phyloP scores from a whole-genome alignment of 805 yeast genomes.

The Metschnikowia gruessii region DNA sequence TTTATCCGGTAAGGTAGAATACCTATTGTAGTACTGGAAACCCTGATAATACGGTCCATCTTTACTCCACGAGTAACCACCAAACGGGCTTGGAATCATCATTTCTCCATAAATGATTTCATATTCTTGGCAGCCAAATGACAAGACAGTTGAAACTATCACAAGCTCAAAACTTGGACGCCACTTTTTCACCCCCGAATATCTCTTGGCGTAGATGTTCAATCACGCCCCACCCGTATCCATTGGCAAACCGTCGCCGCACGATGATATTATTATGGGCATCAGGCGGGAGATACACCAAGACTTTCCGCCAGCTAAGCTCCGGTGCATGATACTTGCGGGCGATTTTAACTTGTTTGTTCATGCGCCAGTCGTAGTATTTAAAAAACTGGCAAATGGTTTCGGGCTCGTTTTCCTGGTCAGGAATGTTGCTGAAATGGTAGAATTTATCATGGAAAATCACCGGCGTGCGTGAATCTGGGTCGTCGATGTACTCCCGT shows the following conservation, averaged over 20 bases:
- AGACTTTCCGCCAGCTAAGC: conserved; percentile 43
- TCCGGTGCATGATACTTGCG: conserved; percentile 37
- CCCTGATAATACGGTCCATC: too few relatives aligned
- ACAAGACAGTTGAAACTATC: too few relatives aligned
- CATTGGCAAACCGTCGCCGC: conserved; percentile 83
- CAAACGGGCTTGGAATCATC: too few relatives aligned
- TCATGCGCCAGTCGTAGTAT: conserved; percentile 34
- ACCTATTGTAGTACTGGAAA: too few relatives aligned
- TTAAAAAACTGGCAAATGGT: conserved; percentile 22
- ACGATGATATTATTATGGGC: conserved; percentile 94
- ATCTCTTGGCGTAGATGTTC: conserved; percentile 37
- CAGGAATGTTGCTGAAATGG: conserved; percentile 31
- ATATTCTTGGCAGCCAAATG: too few relatives aligned
- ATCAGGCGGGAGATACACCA: conserved; percentile 73
- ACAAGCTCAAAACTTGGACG: conserved; percentile 15
- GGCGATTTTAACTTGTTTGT: conserved; percentile 42
- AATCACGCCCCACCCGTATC: conserved; percentile 73
- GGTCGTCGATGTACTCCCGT: conserved; percentile 30
- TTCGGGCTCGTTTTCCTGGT: conserved; percentile 18
- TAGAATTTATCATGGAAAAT: conserved; percentile 45
- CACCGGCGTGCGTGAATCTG: conserved; percentile 33
- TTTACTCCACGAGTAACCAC: too few relatives aligned
- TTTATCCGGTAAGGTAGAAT: too few relatives aligned
- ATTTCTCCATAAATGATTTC: too few relatives aligned
- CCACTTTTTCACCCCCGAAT: conserved; percentile 18